Evolutionary conservation across 2,329 filamentous ascomycete genomes (phyloP).

Genomic region (Pseudopyrenochaeta lycopersici): DNA sequence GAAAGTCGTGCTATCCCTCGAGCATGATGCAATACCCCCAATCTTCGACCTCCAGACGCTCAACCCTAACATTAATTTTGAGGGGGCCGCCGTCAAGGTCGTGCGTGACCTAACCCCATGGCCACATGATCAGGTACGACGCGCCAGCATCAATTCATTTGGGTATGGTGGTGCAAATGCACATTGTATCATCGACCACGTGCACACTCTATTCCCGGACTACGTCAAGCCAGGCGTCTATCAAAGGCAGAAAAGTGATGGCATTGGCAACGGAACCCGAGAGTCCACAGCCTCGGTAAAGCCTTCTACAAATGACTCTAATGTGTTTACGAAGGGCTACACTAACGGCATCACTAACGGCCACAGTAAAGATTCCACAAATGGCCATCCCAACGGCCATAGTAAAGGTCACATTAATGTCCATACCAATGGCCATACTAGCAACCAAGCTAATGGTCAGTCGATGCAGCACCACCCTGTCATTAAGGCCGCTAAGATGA

Average conservation of each 20-base stretch:
- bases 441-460: neutral
- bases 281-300: too few species aligned
- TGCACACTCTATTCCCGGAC: neutral
- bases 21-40: constrained; percentile 36
- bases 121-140: constrained; percentile 2
- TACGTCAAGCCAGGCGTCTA: neutral
- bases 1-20: constrained; percentile 35
- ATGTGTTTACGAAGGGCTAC: neutral
- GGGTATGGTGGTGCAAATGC: constrained; percentile 21
- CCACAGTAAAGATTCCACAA: neutral
- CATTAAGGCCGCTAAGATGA: neutral
- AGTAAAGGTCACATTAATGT: neutral
- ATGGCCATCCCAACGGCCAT: too few species aligned
- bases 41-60: constrained; percentile 10
- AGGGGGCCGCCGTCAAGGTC: constrained; percentile 4
- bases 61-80: constrained; percentile 20
- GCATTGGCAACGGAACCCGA: neutral
- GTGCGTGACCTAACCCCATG: constrained; percentile 8
- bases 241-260: neutral
- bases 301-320: too few species aligned
- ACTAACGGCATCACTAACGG: neutral
- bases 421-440: neutral
- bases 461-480: too few species aligned
- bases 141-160: constrained; percentile 13
- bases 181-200: constrained; percentile 16